phyloP scores from a whole-genome alignment of 306 rosid genomes.

The Medicago truncatula region MtrunA17r5.0-ANR NC_053048.1:30636001-30636500 shows the following conservation, averaged over 20 bases:
- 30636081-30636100: background rate
- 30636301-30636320: conserved; percentile 23
- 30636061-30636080: no score
- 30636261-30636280: background rate
- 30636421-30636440: no score
- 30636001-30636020: conserved; percentile 26
- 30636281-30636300: background rate
- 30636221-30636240: no score
- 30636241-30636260: conserved; percentile 3
- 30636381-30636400: background rate
- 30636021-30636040: background rate
- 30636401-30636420: background rate
- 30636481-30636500: conserved; percentile 87
- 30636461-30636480: conserved; percentile 53
- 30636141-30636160: background rate
- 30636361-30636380: background rate
- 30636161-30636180: background rate
- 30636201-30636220: no score
- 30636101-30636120: background rate
- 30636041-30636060: no score
- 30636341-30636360: conserved; percentile 2
- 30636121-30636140: conserved; percentile 1
- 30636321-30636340: conserved; percentile 4
- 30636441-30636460: background rate
- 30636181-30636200: no score